Base-by-base conservation (phyloP, 2,329 filamentous ascomycete species). In the Ophiostoma sp. region DNA sequence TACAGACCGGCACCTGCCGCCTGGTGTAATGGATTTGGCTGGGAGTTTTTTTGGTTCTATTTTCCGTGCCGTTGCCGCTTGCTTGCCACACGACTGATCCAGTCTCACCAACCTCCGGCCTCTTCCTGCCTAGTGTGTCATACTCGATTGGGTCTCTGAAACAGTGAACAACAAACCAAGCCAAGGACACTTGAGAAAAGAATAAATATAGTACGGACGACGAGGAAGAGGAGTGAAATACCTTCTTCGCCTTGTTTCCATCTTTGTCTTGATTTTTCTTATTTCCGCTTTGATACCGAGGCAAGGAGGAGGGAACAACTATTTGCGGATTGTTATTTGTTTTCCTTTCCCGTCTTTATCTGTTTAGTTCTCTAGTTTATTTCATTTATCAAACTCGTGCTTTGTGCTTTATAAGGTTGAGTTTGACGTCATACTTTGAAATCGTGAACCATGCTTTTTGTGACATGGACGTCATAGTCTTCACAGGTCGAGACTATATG, bases 1-100 rank as follows among this genome's bases (percentile, higher is more conserved):
- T 65, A 44, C 64, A 65, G 64, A 62, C 67, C 64, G 49, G 65
- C 64, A 42, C 55, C 67, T 64, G 68, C 60, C 47, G 65, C 65
- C 68, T 68, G 71, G 68, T 68, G 66, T 69, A 69, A 72, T 70
- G 71, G 69, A 70, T 69, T 70, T 68, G 67, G 69, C 70, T 71
- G 69, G 71, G 70, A 72, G 71, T 71, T 63, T 44, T 72, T 69
- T 71, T 68, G 69, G 66, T 71, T 70, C 63, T 64, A 58, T 71
- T 68, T 70, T 70, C 60, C 65, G 64, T 71, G 45, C 66, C 66
- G 64, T 62, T 67, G 63, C 63, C 60, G 38, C 38, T 41, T 67
- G 62, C 64, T 67, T 64, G 66, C 66, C 47, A 66, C 66, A 40
- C 70, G 42, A 6, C 55, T 60, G 55, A 18, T 40, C 42, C 40